phyloP scores from a whole-genome alignment of 768 basidiomycete species.

The Agrocybe chaxingu region DNA sequence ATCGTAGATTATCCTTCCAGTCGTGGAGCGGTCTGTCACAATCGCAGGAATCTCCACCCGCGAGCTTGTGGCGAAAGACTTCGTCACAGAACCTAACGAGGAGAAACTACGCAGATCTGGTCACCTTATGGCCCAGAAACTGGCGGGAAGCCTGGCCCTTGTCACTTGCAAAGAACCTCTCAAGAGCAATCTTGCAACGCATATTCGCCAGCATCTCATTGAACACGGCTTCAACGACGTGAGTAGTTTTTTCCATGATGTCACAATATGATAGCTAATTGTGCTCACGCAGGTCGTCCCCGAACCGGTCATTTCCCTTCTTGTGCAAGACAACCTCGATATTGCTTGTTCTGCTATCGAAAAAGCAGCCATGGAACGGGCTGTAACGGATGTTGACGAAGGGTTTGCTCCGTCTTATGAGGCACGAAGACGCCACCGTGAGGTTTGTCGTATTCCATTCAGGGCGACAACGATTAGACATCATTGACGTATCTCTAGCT shows the following conservation, averaged over 20 bases:
- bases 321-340: conserved; percentile 92
- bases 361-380: conserved; percentile 96
- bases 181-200: conserved; percentile 85
- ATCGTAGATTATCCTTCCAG: conserved; percentile 88
- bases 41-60: conserved; percentile 97
- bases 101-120: conserved; percentile 88
- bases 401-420: conserved; percentile 82
- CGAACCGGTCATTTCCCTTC: conserved; percentile 73
- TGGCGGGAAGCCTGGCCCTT: conserved; percentile 92
- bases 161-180: conserved; percentile 99
- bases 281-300: conserved; percentile 58
- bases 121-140: conserved; percentile 94
- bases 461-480: background rate
- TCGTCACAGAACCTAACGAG: conserved; percentile 89
- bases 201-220: conserved; percentile 76
- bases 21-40: conserved; percentile 96
- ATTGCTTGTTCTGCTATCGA: conserved; percentile 92
- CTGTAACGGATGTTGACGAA: conserved; percentile 90
- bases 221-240: conserved; percentile 93
- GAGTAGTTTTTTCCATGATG: conserved; percentile 4
- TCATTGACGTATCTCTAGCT: conserved; percentile 35
- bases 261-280: conserved; percentile 4
- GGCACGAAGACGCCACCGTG: conserved; percentile 79
- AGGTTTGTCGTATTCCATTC: conserved; percentile 42
- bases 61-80: conserved; percentile 94